A percentile compares a stretch with the other conserved stretches of the same genome.
phyloP scores from a whole-genome alignment of 2,329 filamentous ascomycete genomes.

The Epichloe typhina region DNA sequence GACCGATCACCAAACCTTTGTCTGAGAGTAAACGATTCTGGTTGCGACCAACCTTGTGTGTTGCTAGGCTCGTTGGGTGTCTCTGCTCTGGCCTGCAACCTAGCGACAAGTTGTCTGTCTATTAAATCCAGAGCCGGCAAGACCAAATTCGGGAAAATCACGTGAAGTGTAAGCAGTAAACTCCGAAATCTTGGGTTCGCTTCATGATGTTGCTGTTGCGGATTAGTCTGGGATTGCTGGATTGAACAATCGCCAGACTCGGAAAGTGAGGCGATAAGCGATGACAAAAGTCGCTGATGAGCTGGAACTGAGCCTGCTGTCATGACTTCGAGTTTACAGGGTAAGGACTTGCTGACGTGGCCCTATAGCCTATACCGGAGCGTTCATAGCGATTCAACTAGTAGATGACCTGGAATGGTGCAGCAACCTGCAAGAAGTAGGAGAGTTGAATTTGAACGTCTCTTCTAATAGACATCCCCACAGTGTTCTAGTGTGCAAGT shows the following conservation, averaged over 20 bases:
- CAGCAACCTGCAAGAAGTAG: too few relatives aligned
- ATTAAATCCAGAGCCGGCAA: conserved; percentile 80
- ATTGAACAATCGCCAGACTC: neutral
- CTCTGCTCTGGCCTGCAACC: neutral
- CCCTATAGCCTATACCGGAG: too few relatives aligned
- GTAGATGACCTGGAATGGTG: too few relatives aligned
- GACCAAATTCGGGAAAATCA: conserved; percentile 67
- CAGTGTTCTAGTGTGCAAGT: too few relatives aligned
- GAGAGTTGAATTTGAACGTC: too few relatives aligned
- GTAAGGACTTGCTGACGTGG: too few relatives aligned
- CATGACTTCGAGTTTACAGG: neutral
- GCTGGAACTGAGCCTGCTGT: neutral
- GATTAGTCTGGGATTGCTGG: neutral
- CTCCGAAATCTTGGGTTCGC: conserved; percentile 25
- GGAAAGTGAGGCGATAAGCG: conserved; percentile 1
- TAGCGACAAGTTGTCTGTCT: conserved; percentile 55
- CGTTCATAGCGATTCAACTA: too few relatives aligned
- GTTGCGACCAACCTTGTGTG: neutral
- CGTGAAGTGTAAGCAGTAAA: conserved; percentile 67
- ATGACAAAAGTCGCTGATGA: conserved; percentile 1
- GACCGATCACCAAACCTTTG: neutral
- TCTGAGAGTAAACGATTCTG: neutral
- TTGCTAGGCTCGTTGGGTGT: neutral
- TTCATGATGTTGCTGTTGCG: neutral
- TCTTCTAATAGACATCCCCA: too few relatives aligned